These are phyloP conservation scores for Cucurbita moschata DNA, from an alignment of 306 rosid species.

Conservation along the genomic window DNA sequence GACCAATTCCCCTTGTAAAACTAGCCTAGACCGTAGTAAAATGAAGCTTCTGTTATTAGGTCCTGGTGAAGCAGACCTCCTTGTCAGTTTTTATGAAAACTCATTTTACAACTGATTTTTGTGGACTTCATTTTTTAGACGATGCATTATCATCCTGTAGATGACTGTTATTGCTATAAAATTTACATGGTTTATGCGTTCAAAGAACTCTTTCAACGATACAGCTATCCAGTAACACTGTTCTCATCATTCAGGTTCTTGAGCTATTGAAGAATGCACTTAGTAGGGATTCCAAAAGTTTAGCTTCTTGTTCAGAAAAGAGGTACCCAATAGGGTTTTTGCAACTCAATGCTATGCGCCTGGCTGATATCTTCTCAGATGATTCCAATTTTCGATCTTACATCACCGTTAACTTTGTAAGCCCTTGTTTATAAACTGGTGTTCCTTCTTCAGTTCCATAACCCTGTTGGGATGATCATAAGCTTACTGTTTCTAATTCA, in stretches of 20 bases:
- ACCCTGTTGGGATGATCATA: not conserved
- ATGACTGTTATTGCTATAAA: not conserved
- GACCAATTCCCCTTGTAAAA: not conserved
- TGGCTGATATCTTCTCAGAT: constrained; percentile 83
- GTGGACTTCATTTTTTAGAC: not conserved
- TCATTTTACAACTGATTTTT: not conserved
- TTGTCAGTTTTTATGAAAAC: not conserved
- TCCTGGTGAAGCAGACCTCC: not conserved
- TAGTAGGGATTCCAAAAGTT: constrained; percentile 36
- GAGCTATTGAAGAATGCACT: constrained; percentile 60
- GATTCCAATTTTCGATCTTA: constrained; percentile 87
- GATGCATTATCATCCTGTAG: not conserved
- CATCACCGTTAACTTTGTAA: constrained; percentile 61
- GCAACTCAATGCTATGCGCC: constrained; percentile 98
- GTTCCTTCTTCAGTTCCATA: constrained; percentile 8
- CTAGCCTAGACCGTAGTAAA: not conserved
- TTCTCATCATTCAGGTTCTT: constrained; percentile 43
- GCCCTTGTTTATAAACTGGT: constrained; percentile 17
- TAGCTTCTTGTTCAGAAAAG: constrained; percentile 23
- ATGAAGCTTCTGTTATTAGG: not conserved
- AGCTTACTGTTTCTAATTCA: not conserved
- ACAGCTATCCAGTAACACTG: not conserved
- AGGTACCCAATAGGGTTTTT: constrained; percentile 60
- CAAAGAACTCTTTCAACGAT: not conserved
- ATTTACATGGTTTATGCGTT: not conserved